Conservation (phyloP, 768 basidiomycete genomes). For the Strobilomyces echinocephalus region DNA sequence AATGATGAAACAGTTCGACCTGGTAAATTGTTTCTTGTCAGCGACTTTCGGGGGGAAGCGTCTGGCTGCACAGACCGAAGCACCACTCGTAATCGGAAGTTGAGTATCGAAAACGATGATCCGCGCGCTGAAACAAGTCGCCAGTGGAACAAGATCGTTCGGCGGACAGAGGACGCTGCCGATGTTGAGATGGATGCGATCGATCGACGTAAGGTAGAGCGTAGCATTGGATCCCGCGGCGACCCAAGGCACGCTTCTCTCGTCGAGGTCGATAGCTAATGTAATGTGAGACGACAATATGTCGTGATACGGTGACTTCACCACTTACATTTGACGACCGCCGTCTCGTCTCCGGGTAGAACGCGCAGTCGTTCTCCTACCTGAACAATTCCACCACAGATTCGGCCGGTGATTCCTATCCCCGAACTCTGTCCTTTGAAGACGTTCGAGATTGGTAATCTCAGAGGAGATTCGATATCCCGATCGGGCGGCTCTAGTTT, state of each 20-base stretch:
- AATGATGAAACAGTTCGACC: conserved; percentile 96
- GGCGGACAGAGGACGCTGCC: conserved; percentile 87
- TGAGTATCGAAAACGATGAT: conserved; percentile 93
- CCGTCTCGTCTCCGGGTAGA: conserved; percentile 89
- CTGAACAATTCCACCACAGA: conserved; percentile 86
- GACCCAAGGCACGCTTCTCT: conserved; percentile 75
- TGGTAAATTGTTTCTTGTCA: conserved; percentile 22
- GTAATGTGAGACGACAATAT: conserved; percentile 1
- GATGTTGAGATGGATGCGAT: conserved; percentile 79
- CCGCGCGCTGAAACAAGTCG: conserved; percentile 72
- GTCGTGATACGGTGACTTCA: not conserved
- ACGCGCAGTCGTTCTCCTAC: conserved; percentile 85
- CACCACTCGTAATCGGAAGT: conserved; percentile 81
- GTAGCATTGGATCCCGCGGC: conserved; percentile 89
- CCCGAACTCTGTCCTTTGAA: conserved; percentile 85
- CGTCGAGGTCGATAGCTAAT: conserved; percentile 82
- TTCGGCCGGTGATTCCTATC: conserved; percentile 73
- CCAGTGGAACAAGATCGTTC: conserved; percentile 67
- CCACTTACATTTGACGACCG: conserved; percentile 61
- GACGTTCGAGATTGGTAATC: conserved; percentile 91
- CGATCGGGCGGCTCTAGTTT: conserved; percentile 74
- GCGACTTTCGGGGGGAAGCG: not conserved
- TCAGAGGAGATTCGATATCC: conserved; percentile 69
- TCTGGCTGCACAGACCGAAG: conserved; percentile 52
- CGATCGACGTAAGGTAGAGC: conserved; percentile 75